These are phyloP conservation scores for Fistulifera pelliculosa DNA, from an alignment of 108 stramenopile species.

Conservation along the genomic window DNA sequence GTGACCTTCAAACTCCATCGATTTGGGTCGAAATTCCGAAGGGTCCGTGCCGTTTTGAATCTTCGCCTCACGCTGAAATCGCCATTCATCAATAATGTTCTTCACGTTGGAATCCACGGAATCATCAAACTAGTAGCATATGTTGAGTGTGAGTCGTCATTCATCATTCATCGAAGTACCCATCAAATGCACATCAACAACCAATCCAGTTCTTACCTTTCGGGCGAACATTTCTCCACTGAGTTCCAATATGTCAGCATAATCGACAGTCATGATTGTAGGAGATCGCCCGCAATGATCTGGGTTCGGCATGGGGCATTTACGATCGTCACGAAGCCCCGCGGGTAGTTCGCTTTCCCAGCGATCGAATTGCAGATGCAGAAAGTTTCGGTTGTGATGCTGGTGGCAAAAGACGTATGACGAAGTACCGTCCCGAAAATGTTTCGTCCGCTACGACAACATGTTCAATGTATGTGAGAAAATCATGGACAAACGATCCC, in stretches of 20 bases:
- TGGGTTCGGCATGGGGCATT: constrained; percentile 82
- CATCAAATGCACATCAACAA: background rate
- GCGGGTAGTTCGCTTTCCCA: constrained; percentile 81
- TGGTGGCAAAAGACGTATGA: constrained; percentile 79
- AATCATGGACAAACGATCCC: constrained; percentile 64
- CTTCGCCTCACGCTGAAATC: constrained; percentile 35
- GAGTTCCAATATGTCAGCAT: constrained; percentile 72
- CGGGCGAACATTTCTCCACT: constrained; percentile 81
- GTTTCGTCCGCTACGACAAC: constrained; percentile 93
- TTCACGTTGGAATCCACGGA: constrained; percentile 49
- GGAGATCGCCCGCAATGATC: constrained; percentile 88
- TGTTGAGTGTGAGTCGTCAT: too few relatives aligned
- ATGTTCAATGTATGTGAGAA: constrained; percentile 70
- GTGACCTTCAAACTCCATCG: constrained; percentile 64
- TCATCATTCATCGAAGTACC: background rate
- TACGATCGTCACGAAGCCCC: constrained; percentile 58
- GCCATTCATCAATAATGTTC: constrained; percentile 54
- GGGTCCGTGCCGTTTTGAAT: background rate
- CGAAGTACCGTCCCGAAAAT: constrained; percentile 91
- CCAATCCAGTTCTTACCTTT: constrained; percentile 24
- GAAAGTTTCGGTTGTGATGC: constrained; percentile 84
- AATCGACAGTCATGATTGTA: constrained; percentile 78
- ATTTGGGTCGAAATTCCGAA: constrained; percentile 3
- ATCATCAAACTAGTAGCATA: constrained; percentile 63
- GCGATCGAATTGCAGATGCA: constrained; percentile 85